Evolutionary conservation across 371 early-diverging fungal species (phyloP).

Genomic region (Mortierella polycephala): DNA sequence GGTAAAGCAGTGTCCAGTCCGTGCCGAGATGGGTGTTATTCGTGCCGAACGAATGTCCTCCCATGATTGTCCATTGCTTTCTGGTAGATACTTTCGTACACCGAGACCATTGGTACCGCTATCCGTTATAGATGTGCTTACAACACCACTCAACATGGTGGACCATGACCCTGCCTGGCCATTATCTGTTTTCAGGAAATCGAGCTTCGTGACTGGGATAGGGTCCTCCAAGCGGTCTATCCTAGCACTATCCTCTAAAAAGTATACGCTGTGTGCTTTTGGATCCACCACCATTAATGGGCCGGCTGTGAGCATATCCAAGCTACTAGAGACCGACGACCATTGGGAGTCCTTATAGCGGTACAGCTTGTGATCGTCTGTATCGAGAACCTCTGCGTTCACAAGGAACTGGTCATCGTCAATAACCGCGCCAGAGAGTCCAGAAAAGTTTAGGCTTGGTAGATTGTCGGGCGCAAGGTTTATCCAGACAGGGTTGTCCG

Average conservation of each 20-base stretch:
- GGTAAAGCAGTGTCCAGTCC: constrained; percentile 24
- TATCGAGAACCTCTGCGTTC: background rate
- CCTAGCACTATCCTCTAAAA: background rate
- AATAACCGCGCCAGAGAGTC: background rate
- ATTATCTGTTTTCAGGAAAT: background rate
- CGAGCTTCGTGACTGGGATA: background rate
- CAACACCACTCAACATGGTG: background rate
- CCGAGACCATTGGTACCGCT: background rate
- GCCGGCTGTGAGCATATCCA: background rate
- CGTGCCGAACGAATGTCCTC: background rate
- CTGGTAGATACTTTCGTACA: background rate
- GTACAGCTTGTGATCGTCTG: no score
- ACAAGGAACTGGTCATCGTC: background rate
- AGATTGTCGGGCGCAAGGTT: background rate
- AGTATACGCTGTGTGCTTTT: background rate
- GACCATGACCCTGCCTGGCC: constrained; percentile 10
- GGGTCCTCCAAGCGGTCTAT: background rate
- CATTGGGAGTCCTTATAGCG: background rate
- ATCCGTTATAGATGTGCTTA: background rate
- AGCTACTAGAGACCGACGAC: background rate
- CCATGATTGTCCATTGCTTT: background rate
- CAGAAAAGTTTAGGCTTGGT: background rate
- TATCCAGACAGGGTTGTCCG: constrained; percentile 1
- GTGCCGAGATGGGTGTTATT: background rate
- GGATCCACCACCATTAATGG: background rate